These are phyloP conservation scores for Naematelia encephala DNA, from an alignment of 768 basidiomycete genomes.

Conservation along the genomic window DNA sequence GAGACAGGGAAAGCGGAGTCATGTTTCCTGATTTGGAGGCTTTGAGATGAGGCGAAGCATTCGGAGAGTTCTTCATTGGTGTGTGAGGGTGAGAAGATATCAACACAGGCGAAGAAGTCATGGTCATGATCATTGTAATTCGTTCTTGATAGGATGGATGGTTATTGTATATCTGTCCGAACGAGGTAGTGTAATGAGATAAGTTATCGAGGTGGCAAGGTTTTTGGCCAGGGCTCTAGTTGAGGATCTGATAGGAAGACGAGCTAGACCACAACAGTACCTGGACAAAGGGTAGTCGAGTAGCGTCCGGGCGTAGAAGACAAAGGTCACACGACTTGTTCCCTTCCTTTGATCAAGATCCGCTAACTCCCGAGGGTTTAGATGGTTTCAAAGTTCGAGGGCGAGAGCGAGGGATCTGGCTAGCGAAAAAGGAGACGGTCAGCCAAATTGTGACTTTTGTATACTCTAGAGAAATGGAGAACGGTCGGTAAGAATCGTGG, in stretches of 20 bases:
- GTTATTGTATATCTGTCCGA: no score
- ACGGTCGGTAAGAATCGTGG: no score
- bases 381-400: not conserved
- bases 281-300: not conserved
- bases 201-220: no score
- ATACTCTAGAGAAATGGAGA: no score
- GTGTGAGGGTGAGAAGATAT: constrained; percentile 14
- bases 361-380: not conserved
- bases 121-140: not conserved
- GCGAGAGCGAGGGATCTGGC: no score
- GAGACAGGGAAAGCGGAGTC: constrained; percentile 8
- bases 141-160: no score
- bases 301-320: not conserved
- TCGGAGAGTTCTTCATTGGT: constrained; percentile 23
- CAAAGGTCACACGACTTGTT: not conserved
- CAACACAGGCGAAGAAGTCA: constrained; percentile 7
- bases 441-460: no score
- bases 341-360: not conserved
- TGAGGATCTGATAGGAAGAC: not conserved
- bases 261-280: no score
- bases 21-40: constrained; percentile 10
- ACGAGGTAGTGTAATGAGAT: no score
- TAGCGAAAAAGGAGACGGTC: no score
- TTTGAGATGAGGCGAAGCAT: constrained; percentile 27
- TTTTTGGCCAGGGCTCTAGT: no score